A percentile compares a stretch with the other conserved stretches of the same genome.
Evolutionary conservation across 139 green algal genomes (phyloP).

Genomic region (Chlamydomonas urium): DNA sequence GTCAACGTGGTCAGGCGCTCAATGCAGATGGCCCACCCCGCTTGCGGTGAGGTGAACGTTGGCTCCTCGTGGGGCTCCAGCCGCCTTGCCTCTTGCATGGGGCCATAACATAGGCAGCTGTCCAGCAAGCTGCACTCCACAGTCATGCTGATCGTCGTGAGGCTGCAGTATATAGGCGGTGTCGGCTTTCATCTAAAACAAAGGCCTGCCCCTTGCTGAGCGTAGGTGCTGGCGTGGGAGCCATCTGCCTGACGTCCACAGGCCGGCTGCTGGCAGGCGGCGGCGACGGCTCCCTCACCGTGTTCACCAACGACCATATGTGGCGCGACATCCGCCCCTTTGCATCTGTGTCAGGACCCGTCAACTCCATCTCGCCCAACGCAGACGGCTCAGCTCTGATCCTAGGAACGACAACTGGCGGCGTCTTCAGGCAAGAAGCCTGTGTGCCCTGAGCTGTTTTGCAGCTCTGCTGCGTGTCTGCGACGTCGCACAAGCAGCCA

Average conservation of each 20-base stretch:
- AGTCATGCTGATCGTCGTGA: too few relatives aligned
- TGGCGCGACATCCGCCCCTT: conserved; percentile 42
- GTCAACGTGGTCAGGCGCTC: conserved; percentile 48
- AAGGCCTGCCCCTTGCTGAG: too few relatives aligned
- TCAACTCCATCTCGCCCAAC: conserved; percentile 31
- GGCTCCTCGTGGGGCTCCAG: too few relatives aligned
- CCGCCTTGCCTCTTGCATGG: too few relatives aligned
- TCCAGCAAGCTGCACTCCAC: too few relatives aligned
- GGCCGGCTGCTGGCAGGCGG: conserved; percentile 36
- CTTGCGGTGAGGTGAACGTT: conserved; percentile 10
- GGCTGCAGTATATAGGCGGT: too few relatives aligned
- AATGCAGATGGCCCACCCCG: conserved; percentile 44
- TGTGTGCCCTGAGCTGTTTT: neutral
- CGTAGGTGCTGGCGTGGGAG: conserved; percentile 7
- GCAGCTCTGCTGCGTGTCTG: neutral
- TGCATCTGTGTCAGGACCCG: conserved; percentile 24
- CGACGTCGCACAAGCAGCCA: neutral
- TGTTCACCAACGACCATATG: conserved; percentile 26
- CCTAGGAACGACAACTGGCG: conserved; percentile 24
- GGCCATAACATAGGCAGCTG: too few relatives aligned
- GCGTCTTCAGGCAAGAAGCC: conserved; percentile 25
- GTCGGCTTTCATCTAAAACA: too few relatives aligned
- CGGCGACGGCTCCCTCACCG: conserved; percentile 30
- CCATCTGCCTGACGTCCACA: conserved; percentile 10
- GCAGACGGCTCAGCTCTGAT: conserved; percentile 30